These are phyloP conservation scores for Crucibulum laeve DNA, from an alignment of 768 basidiomycete genomes.

Conservation along the genomic window DNA sequence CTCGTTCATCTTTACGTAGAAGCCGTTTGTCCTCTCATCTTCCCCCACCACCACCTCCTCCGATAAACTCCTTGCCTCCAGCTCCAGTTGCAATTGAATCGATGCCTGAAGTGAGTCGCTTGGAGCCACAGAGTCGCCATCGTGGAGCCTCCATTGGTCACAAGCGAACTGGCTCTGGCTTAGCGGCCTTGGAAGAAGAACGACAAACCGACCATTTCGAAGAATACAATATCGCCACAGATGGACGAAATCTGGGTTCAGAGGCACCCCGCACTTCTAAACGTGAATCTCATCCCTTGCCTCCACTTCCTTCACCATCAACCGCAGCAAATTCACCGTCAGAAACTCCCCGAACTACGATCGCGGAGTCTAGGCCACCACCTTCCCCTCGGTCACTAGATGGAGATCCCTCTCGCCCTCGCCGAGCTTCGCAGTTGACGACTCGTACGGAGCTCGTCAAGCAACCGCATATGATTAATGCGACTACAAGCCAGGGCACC, in stretches of 20 bases:
- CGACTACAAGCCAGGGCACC: conserved; percentile 56
- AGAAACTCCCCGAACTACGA: conserved; percentile 27
- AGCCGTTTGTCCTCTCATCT: conserved; percentile 53
- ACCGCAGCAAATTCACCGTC: conserved; percentile 20
- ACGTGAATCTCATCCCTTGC: conserved; percentile 61
- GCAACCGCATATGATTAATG: conserved; percentile 48
- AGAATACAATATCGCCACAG: conserved; percentile 24
- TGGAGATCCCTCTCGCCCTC: conserved; percentile 40
- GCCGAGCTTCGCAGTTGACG: conserved; percentile 50
- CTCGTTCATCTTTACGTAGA: conserved; percentile 40
- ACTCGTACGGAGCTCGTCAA: conserved; percentile 30
- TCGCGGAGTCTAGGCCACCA: conserved; percentile 29
- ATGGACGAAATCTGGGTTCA: conserved; percentile 25
- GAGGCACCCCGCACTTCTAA: conserved; percentile 39
- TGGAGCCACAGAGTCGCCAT: conserved; percentile 24
- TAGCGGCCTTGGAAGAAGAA: conserved; percentile 65
- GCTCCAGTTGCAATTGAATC: conserved; percentile 36
- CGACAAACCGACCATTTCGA: conserved; percentile 26
- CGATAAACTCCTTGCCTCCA: conserved; percentile 54
- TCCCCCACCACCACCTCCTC: conserved; percentile 64
- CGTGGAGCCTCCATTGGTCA: conserved; percentile 52
- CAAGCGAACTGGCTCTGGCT: conserved; percentile 50
- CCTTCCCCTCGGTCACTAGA: conserved; percentile 48
- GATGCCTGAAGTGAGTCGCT: conserved; percentile 18
- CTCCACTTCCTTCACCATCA: conserved; percentile 56